A percentile compares a stretch with the other conserved stretches of the same genome.
phyloP scores from a whole-genome alignment of 345 rosid species.

The Gossypium arboreum region DNA sequence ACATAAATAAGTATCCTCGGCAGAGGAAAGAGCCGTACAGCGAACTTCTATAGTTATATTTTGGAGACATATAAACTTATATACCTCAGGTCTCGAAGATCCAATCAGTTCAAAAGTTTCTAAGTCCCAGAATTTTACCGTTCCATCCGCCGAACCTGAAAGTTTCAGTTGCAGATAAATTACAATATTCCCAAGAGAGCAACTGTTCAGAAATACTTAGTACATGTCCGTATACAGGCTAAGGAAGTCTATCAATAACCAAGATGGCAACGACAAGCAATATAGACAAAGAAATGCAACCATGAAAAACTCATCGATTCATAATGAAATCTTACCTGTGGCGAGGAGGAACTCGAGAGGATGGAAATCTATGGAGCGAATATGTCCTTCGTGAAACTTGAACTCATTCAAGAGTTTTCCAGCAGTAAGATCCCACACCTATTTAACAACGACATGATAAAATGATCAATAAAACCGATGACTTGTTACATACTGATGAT shows the following conservation, averaged over 20 bases:
- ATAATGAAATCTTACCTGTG: slow-evolving; percentile 50
- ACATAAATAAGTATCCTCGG: neutral
- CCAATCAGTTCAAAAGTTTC: slow-evolving; percentile 97
- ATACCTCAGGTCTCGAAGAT: slow-evolving; percentile 91
- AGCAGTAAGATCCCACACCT: slow-evolving; percentile 97
- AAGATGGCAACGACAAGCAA: slow-evolving; percentile 5
- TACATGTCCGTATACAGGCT: neutral
- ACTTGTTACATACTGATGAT: neutral
- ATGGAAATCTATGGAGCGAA: slow-evolving; percentile 84
- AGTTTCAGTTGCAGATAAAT: neutral
- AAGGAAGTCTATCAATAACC: neutral
- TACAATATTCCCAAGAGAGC: neutral
- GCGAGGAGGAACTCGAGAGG: slow-evolving; percentile 96
- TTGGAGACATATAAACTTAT: slow-evolving; percentile 13
- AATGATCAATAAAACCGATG: neutral
- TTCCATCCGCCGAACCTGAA: slow-evolving; percentile 96
- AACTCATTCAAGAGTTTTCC: slow-evolving; percentile 97
- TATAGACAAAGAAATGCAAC: neutral
- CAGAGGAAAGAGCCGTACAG: neutral
- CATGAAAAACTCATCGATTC: neutral
- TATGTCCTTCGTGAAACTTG: slow-evolving; percentile 84
- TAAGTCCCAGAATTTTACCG: slow-evolving; percentile 98
- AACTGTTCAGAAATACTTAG: neutral
- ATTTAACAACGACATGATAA: slow-evolving; percentile 11
- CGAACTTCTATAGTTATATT: neutral